These are phyloP conservation scores for Penicillium manginii DNA, from an alignment of 495 filamentous ascomycete species.

Conservation along the genomic window DNA sequence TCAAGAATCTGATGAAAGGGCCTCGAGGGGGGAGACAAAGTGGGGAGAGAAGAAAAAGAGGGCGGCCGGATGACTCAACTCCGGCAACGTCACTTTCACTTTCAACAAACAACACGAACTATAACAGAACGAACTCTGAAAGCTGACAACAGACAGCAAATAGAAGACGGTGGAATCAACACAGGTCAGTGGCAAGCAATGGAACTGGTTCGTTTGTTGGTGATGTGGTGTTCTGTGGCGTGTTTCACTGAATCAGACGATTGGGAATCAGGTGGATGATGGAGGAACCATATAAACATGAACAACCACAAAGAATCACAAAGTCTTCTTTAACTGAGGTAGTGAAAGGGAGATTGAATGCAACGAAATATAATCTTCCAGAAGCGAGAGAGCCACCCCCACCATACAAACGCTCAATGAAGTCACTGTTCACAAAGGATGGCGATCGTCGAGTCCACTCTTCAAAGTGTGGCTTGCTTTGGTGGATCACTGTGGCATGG, in stretches of 20 bases:
- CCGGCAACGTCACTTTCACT: conserved; percentile 25
- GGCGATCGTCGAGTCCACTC: conserved; percentile 21
- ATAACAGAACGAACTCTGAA: neutral
- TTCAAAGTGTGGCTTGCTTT: neutral
- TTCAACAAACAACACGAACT: neutral
- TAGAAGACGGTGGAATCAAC: too few species aligned
- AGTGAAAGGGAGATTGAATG: neutral
- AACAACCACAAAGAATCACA: neutral
- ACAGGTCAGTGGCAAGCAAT: too few species aligned
- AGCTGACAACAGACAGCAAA: neutral
- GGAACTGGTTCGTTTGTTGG: too few species aligned
- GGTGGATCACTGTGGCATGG: conserved; percentile 19
- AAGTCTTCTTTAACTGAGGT: neutral
- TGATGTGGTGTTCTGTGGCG: too few species aligned
- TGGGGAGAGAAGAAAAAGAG: conserved; percentile 16
- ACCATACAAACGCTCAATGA: conserved; percentile 13
- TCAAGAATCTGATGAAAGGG: conserved; percentile 4
- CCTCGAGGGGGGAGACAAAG: conserved; percentile 11
- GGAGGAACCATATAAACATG: neutral
- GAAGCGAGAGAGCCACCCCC: conserved; percentile 5
- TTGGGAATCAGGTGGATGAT: too few species aligned
- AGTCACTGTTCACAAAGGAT: conserved; percentile 15
- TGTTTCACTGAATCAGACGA: too few species aligned
- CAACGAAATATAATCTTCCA: neutral
- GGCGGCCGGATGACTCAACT: conserved; percentile 32